Conservation (phyloP, 2,329 filamentous ascomycete genomes). For the Aspergillus fischeri region DNA sequence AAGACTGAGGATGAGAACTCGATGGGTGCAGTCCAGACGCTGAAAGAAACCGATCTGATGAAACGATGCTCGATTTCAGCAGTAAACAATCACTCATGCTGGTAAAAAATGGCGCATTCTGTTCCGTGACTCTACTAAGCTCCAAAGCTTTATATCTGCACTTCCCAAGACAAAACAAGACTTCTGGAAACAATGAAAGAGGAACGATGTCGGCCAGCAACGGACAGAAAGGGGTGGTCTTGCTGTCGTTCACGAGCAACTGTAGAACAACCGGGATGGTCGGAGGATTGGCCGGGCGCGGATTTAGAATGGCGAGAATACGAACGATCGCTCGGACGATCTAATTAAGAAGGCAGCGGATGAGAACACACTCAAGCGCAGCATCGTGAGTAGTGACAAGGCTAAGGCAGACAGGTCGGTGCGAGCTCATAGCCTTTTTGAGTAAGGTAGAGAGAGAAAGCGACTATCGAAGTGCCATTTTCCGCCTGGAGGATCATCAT, state of each 20-base stretch:
- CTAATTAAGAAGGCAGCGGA: background rate
- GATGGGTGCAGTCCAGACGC: background rate
- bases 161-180: background rate
- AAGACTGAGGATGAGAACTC: background rate
- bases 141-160: background rate
- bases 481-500: background rate
- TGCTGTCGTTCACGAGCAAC: background rate
- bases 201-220: background rate
- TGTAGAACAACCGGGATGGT: background rate
- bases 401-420: background rate
- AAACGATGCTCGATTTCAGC: background rate
- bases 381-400: conserved; percentile 3
- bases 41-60: background rate
- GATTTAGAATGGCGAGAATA: conserved; percentile 1
- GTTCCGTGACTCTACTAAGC: conserved; percentile 4
- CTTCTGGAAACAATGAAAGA: background rate
- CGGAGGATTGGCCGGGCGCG: background rate
- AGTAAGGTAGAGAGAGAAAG: background rate
- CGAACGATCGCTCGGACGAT: conserved; percentile 10
- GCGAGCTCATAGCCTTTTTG: background rate
- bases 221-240: conserved; percentile 1
- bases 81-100: conserved; percentile 15
- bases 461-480: conserved; percentile 1
- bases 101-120: conserved; percentile 12
- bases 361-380: conserved; percentile 6